Percentiles rank a stretch among this genome's conserved stretches.
Conservation (phyloP, 2,329 filamentous ascomycete genomes). For the Coniochaeta sp. region DNA sequence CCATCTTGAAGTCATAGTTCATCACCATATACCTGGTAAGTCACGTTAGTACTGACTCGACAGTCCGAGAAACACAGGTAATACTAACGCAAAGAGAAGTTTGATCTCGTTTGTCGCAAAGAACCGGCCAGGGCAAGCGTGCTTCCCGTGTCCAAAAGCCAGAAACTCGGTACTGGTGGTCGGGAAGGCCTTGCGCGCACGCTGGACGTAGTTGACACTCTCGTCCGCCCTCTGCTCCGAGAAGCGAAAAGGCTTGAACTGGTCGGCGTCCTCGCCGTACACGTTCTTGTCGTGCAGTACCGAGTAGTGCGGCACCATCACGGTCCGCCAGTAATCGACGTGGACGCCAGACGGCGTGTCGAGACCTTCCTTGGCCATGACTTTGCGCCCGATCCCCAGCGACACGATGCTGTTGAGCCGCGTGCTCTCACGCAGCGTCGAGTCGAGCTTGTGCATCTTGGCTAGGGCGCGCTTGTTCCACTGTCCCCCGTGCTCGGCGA, state of each 20-base stretch:
- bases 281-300: conserved; percentile 11
- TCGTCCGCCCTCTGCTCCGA: conserved; percentile 7
- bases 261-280: conserved; percentile 9
- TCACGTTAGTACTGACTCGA: not conserved
- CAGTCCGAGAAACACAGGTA: not conserved
- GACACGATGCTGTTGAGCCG: conserved; percentile 21
- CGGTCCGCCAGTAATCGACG: conserved; percentile 16
- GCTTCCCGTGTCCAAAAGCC: conserved; percentile 4
- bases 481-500: conserved; percentile 12
- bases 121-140: conserved; percentile 5
- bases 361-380: conserved; percentile 14
- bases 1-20: not conserved
- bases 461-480: conserved; percentile 21
- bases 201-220: conserved; percentile 8
- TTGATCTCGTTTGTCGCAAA: conserved; percentile 5
- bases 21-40: not conserved
- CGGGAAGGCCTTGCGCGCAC: conserved; percentile 17
- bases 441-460: conserved; percentile 27
- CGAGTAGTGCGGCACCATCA: conserved; percentile 18
- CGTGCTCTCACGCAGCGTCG: conserved; percentile 28
- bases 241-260: conserved; percentile 14
- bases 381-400: conserved; percentile 13
- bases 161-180: conserved; percentile 13
- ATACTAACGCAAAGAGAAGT: conserved; percentile 2
- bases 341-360: conserved; percentile 22